Base-by-base conservation (phyloP, 75 land plant species). In the Pinus tabuliformis region DNA sequence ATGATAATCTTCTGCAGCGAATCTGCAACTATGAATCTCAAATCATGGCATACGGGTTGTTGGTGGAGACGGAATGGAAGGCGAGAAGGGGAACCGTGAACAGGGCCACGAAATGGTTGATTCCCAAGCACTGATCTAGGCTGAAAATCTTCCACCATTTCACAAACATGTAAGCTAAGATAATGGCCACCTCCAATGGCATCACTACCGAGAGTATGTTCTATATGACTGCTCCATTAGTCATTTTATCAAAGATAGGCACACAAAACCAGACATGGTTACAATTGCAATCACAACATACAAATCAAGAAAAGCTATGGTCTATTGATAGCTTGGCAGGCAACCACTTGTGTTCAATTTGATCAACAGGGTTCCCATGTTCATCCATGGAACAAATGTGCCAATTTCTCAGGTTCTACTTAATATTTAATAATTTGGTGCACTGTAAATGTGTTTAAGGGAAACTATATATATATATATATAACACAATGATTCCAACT, bases 101-200 rank as follows among this genome's bases (percentile, higher is more conserved):
- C 36, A 93, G 84, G 5, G 98, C 96, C 20, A 95, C 98, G 75
- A 93, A 95, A 8, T 96, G 90, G 88, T 95, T 95, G 81, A 95
- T 93, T 68, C 98, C 96, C 6, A 90, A 86, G 84, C 98, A 95
- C 58, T 95, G 98, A 72, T 86, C 88, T 3, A 96, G 98, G 20
- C 83, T 79, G 62, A 95, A 88, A 75, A 95, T 95, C 77, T 79
- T 78, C 98, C 98, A 95, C 98, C 98, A 95, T 76, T 87, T 95
- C 56, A 93, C 96, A 2, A 93, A 91, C 54, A 93, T 96, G 73
- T 93, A 93, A 12, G 98, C 98, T 58, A 93, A 65, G 59, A 95
- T 83, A 96, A 95, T 95, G n/a, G 98, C 96, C 75, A 95, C 96
- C 60, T 95, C 93, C 58, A 95, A 91, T 1, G 98, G 98, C 70